Evolutionary conservation across 768 basidiomycete species (phyloP), one percentile per base, ranked within the genome.

Genomic region (Mrakia blollopis): DNA sequence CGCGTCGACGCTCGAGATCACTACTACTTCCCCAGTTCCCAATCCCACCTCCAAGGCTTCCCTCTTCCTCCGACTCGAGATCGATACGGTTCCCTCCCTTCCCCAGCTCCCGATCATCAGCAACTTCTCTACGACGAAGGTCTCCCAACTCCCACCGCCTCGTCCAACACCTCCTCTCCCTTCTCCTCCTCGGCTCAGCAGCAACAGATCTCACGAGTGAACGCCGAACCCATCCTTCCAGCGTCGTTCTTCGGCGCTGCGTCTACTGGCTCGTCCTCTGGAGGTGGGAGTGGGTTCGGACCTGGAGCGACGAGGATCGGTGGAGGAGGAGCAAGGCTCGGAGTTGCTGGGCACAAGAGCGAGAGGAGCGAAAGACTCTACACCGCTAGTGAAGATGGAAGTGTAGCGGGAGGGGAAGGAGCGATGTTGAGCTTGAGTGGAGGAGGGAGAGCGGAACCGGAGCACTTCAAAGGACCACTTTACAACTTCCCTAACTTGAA

Each of bases 101-200:
- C 57, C 28, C 57, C n/a, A n/a, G n/a, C 57, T 57, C 14, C 44
- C 57, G 25, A 13, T 9, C n/a, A n/a, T n/a, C n/a, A n/a, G n/a
- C n/a, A n/a, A n/a, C 57, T n/a, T 16, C 39, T 39, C 65, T 35
- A 39, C 63, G 63, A 65, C 65, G 65, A 68, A 37, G 37, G 65
- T 25, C 65, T 39, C 35, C 65, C 65, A 2, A 41, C 37, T 23
- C 37, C 65, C 8, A 37, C 37, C 35, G 37, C 37, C 3, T 68
- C 37, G 4, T 57, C 57, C 35, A 68, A 39, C 35, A n/a, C 44
- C 65, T 18, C 21, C 6, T 16, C 63, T 1, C 16, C 63, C 35
- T 41, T 68, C 65, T 18, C 21, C 6, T 16, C 63, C 6, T 30
- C 63, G n/a, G n/a, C n/a, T 16, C 63, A 67, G 37, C 32, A 32